A percentile compares a stretch with the other conserved stretches of the same genome.
Evolutionary conservation across 2,329 filamentous ascomycete genomes (phyloP).

Genomic region (Sporothrix variecibatus): DNA sequence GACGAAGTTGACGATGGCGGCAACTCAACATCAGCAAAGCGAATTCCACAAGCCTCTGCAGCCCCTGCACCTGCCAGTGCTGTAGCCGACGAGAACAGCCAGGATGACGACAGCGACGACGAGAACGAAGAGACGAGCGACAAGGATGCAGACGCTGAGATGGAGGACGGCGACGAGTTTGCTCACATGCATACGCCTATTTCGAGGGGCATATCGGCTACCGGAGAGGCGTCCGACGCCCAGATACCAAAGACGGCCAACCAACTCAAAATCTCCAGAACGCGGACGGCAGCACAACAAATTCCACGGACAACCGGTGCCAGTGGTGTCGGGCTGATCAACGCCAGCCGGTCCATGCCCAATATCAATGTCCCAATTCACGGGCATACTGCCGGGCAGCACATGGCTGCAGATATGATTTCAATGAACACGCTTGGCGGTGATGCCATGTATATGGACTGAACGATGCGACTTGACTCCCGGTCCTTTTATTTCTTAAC

Average conservation of each 20-base stretch:
- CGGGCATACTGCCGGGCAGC: conserved; percentile 30
- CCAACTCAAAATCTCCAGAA: conserved; percentile 29
- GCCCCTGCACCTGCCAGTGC: background rate
- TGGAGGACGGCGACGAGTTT: conserved; percentile 62
- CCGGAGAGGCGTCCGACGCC: background rate
- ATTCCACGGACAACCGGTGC: conserved; percentile 31
- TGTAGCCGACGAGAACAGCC: background rate
- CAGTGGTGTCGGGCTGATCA: conserved; percentile 27
- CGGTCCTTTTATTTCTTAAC: background rate
- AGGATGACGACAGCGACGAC: conserved; percentile 1
- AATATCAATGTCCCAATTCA: conserved; percentile 49
- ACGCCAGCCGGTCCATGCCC: conserved; percentile 32
- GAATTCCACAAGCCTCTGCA: background rate
- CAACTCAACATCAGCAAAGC: background rate
- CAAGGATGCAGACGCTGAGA: conserved; percentile 45
- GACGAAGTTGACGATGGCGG: background rate
- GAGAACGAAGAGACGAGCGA: conserved; percentile 20
- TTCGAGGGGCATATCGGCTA: conserved; percentile 22
- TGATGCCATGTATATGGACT: conserved; percentile 58
- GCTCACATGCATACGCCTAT: conserved; percentile 51
- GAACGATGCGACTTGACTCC: conserved; percentile 29
- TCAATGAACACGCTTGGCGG: conserved; percentile 48
- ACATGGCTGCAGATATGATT: conserved; percentile 39
- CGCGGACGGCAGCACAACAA: conserved; percentile 42
- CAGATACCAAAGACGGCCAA: background rate